Conservation (phyloP, 192 early-diverging fungal genomes). For the Irineochytrium annulatum region DNA sequence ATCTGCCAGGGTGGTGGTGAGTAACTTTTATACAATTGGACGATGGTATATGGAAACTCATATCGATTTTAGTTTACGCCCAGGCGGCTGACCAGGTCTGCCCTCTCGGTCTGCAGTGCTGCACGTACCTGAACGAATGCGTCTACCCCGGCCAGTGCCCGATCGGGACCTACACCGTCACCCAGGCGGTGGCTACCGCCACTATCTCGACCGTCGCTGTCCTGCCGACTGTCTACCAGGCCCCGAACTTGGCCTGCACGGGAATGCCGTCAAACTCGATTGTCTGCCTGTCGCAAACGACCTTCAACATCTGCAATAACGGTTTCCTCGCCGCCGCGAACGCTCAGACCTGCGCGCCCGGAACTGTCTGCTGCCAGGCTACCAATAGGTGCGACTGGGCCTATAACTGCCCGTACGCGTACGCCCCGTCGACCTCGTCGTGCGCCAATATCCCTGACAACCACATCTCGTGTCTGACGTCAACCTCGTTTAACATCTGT, state of each 20-base stretch:
- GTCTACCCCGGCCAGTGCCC: neutral
- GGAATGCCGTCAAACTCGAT: neutral
- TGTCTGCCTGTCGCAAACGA: neutral
- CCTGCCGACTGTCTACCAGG: neutral
- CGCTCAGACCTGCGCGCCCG: constrained; percentile 8
- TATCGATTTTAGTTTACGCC: neutral
- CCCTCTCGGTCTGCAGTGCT: constrained; percentile 13
- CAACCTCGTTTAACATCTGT: neutral
- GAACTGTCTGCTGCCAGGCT: constrained; percentile 10
- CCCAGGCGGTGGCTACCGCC: neutral
- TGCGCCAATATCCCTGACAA: neutral
- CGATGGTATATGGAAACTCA: neutral
- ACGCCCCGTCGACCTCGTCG: neutral
- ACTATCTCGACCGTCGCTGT: neutral
- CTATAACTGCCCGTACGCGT: neutral
- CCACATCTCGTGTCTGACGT: neutral
- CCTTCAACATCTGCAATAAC: constrained; percentile 13
- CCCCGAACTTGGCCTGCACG: neutral
- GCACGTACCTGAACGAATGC: neutral
- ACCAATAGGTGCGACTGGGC: neutral
- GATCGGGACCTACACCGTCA: constrained; percentile 4
- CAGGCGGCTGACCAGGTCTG: neutral
- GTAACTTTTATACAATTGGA: neutral
- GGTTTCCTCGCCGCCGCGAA: neutral
- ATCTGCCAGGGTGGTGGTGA: constrained; percentile 2